phyloP scores from a whole-genome alignment of 2,329 filamentous ascomycete genomes.

The Phyllosticta citriasiana region DNA sequence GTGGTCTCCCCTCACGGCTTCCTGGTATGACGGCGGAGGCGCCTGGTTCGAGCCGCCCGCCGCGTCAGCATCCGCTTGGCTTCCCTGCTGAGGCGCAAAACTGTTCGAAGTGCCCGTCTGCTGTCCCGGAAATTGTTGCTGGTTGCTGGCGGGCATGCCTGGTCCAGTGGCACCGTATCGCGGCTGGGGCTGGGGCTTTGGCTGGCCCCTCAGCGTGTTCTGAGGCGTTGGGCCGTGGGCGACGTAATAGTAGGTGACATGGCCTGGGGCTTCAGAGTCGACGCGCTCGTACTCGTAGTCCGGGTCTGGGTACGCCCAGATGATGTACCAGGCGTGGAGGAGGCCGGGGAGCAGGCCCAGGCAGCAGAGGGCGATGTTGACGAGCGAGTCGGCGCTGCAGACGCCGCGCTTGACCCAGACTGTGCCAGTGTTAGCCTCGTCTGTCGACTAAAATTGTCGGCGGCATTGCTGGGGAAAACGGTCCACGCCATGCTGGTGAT shows the following conservation, averaged over 20 bases:
- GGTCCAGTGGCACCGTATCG: constrained; percentile 20
- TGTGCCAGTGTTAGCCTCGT: constrained; percentile 26
- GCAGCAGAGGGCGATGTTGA: constrained; percentile 82
- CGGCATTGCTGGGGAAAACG: constrained; percentile 1
- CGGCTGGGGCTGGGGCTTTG: constrained; percentile 3
- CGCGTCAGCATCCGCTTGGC: constrained; percentile 10
- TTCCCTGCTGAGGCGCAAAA: not conserved
- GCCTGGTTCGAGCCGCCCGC: constrained; percentile 29
- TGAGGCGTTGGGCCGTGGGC: constrained; percentile 20
- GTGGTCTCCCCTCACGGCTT: constrained; percentile 81
- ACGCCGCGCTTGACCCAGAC: constrained; percentile 96
- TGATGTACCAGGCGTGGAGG: constrained; percentile 96
- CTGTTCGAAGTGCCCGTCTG: constrained; percentile 15
- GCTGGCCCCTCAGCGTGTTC: constrained; percentile 8
- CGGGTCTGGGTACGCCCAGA: constrained; percentile 82
- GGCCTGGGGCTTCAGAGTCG: constrained; percentile 42
- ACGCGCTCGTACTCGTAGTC: constrained; percentile 57
- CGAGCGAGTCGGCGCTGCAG: constrained; percentile 83
- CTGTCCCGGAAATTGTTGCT: constrained; percentile 33
- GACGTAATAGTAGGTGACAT: constrained; percentile 68
- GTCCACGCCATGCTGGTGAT: not conserved
- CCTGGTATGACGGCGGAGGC: constrained; percentile 72
- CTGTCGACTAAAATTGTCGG: not conserved
- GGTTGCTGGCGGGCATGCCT: constrained; percentile 19
- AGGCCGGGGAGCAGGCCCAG: constrained; percentile 62